A percentile compares a stretch with the other conserved stretches of the same genome.
Conservation (phyloP, 805 yeast genomes). For the Lipomyces sp. region DNA sequence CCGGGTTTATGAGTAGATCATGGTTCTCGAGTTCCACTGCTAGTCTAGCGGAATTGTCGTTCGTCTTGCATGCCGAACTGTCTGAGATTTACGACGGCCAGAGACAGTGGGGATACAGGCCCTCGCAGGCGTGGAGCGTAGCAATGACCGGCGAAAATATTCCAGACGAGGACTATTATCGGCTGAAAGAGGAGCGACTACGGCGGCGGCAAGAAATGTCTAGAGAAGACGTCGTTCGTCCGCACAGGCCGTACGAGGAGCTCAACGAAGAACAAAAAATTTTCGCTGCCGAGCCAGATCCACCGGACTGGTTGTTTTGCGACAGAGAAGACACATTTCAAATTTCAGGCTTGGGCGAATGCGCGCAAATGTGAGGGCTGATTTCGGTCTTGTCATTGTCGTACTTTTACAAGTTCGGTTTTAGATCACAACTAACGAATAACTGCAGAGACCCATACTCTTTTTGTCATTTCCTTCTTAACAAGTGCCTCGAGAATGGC, state of each 20-base stretch:
- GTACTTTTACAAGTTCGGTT: neutral
- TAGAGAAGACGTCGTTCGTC: neutral
- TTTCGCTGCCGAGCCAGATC: slow-evolving; percentile 10
- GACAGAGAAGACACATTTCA: slow-evolving; percentile 16
- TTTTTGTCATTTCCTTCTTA: slow-evolving; percentile 23
- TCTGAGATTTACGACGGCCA: slow-evolving; percentile 23
- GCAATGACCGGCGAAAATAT: neutral
- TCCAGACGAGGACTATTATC: slow-evolving; percentile 5
- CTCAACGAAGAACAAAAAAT: slow-evolving; percentile 14
- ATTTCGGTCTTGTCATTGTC: neutral
- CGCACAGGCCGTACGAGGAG: neutral
- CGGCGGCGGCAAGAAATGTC: neutral
- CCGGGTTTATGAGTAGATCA: slow-evolving; percentile 27
- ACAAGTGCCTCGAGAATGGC: slow-evolving; percentile 18
- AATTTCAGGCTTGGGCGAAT: slow-evolving; percentile 23
- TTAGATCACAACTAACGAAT: too few relatives aligned
- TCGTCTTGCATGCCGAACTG: slow-evolving; percentile 24
- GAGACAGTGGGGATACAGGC: slow-evolving; percentile 27
- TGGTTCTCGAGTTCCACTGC: slow-evolving; percentile 25
- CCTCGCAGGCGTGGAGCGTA: slow-evolving; percentile 28
- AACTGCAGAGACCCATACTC: slow-evolving; percentile 24
- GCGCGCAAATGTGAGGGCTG: slow-evolving; percentile 22
- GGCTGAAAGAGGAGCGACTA: slow-evolving; percentile 4
- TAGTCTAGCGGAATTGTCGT: slow-evolving; percentile 27
- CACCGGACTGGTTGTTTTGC: slow-evolving; percentile 27